Evolutionary conservation across 768 basidiomycete species (phyloP).

Genomic region (Dioszegia hungarica): DNA sequence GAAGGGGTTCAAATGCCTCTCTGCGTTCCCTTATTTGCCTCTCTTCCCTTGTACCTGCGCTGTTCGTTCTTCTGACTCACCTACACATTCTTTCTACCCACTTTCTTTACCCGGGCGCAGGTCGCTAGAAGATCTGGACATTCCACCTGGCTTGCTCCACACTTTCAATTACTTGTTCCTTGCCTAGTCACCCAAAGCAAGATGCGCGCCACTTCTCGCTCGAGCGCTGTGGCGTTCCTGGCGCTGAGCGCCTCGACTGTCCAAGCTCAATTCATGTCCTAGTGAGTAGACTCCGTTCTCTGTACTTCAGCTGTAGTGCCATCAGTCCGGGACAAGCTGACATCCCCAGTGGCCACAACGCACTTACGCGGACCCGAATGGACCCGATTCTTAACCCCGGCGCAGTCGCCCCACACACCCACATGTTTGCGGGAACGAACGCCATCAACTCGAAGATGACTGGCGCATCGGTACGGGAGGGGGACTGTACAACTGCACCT

Average conservation of each 20-base stretch:
- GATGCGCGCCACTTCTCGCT: neutral
- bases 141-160: neutral
- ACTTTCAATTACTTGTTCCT: no score
- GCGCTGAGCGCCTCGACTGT: neutral
- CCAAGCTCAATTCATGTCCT: neutral
- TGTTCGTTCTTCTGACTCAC: no score
- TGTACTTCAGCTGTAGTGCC: no score
- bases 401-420: constrained; percentile 35
- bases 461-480: neutral
- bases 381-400: constrained; percentile 45
- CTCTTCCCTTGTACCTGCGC: no score
- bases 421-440: constrained; percentile 34
- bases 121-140: neutral
- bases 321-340: no score
- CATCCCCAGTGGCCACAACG: neutral
- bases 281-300: neutral
- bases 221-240: neutral
- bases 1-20: no score
- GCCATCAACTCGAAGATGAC: constrained; percentile 19
- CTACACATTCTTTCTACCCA: no score
- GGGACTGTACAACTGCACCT: constrained; percentile 24
- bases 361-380: constrained; percentile 15
- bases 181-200: no score
- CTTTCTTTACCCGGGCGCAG: no score
- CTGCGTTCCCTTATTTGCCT: no score